phyloP scores from a whole-genome alignment of 345 rosid genomes.

The Mangifera indica region DNA sequence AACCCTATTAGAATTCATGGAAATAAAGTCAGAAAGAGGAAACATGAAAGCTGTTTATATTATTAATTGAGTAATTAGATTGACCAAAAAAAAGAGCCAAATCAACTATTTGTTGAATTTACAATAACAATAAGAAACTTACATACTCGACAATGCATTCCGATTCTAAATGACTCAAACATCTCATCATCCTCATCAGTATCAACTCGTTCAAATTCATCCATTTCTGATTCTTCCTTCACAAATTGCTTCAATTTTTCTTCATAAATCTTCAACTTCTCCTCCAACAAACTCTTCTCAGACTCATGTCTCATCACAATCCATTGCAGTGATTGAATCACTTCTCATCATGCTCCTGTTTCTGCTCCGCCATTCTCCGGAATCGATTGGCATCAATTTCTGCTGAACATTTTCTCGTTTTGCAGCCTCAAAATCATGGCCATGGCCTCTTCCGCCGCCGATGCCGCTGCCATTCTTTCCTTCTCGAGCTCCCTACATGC shows the following conservation, averaged over 20 bases:
- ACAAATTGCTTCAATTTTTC: slow-evolving; percentile 26
- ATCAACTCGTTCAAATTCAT: slow-evolving; percentile 26
- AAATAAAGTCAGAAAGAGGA: too few relatives aligned
- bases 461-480: slow-evolving; percentile 70
- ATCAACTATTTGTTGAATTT: neutral
- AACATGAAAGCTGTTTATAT: too few relatives aligned
- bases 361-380: slow-evolving; percentile 57
- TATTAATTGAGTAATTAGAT: too few relatives aligned
- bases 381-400: slow-evolving; percentile 67
- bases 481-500: slow-evolving; percentile 60
- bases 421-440: slow-evolving; percentile 78
- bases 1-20: too few relatives aligned
- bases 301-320: slow-evolving; percentile 45
- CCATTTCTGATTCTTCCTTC: slow-evolving; percentile 28
- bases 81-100: neutral
- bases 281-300: slow-evolving; percentile 35
- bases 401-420: slow-evolving; percentile 52
- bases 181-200: too few relatives aligned
- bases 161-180: slow-evolving; percentile 23
- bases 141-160: slow-evolving; percentile 16
- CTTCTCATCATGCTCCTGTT: slow-evolving; percentile 47
- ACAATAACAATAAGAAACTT: neutral
- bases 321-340: slow-evolving; percentile 66
- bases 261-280: slow-evolving; percentile 28
- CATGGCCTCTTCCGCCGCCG: slow-evolving; percentile 82